These are phyloP conservation scores for Geotrichum phurueaensis DNA, from an alignment of 1,139 yeast species.

Conservation along the genomic window DNA sequence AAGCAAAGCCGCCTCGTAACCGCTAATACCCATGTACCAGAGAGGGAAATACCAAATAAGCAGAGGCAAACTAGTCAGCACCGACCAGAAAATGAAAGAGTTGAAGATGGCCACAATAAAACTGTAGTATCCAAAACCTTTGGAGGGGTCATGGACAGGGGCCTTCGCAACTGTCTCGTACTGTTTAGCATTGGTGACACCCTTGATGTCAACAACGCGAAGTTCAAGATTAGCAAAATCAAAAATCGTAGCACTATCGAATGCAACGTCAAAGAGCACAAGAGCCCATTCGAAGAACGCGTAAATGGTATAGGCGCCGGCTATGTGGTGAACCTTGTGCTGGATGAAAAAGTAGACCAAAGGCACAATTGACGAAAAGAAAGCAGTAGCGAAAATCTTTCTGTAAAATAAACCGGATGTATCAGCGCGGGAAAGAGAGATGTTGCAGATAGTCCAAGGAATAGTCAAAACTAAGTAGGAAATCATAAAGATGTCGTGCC, in stretches of 20 bases:
- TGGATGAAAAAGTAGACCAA: conserved; percentile 84
- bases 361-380: conserved; percentile 71
- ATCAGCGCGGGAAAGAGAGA: conserved; percentile 47
- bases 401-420: conserved; percentile 50
- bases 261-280: conserved; percentile 72
- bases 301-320: conserved; percentile 94
- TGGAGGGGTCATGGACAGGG: conserved; percentile 20
- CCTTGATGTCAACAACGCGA: conserved; percentile 37
- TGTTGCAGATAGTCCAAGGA: conserved; percentile 78
- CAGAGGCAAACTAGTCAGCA: conserved; percentile 69
- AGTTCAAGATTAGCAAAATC: conserved; percentile 62
- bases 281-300: conserved; percentile 94
- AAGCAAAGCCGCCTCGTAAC: conserved; percentile 72
- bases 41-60: conserved; percentile 96
- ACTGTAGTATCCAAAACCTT: conserved; percentile 28
- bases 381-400: conserved; percentile 48
- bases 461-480: conserved; percentile 77
- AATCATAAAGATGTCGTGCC: conserved; percentile 94
- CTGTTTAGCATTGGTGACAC: conserved; percentile 30
- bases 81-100: conserved; percentile 73
- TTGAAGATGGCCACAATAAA: conserved; percentile 32
- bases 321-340: conserved; percentile 76
- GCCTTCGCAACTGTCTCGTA: conserved; percentile 12
- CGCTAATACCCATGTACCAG: conserved; percentile 97
- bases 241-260: conserved; percentile 70